Base-by-base conservation (phyloP, 1,139 yeast genomes). In the Casaregolazyma lundiana region DNA sequence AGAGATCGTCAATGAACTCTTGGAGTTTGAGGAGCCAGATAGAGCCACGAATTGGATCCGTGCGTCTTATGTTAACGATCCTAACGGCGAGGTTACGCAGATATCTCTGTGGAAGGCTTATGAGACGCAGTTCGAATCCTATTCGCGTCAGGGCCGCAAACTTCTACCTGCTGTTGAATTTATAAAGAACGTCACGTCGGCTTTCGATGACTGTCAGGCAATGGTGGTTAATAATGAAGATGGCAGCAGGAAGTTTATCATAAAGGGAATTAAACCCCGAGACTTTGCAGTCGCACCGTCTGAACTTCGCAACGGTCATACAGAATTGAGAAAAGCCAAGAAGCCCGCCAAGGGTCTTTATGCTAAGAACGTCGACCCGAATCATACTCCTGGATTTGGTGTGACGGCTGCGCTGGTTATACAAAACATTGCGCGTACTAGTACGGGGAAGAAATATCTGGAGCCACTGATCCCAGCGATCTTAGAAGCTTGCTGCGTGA, bases 31-130 rank as follows among this genome's bases (percentile, higher is more conserved):
- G 6, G 99, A 92, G 65, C 98, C 98, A 1, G 77, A 81, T 51
- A 75, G 99, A 52, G 96, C 98, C 0, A 86, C 96, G 1, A 77
- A 89, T 11, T 92, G 98, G 98, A 82, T 92, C 70, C 79, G 96
- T 57, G 84, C 96, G 55, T 85, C 95, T 54, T 94, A 88, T 67
- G 92, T 83, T 57, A 88, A 95, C 11, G 77, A 75, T 32, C 67
- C 73, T 2, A 77, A 76, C 5, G 89, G 95, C 3, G 96, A 89
- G 63, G 96, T 90, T 7, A 90, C 97, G 0, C 99, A 92, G 67
- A 89, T 92, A 26, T 85, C 95, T 11, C 75, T 92, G 43, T 92
- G 99, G 99, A 88, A 90, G 64, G 82, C 96, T 0, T 92, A 92
- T 66, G 98, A 92, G 63, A 72, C 81, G 21, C 95, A 85, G 62